phyloP scores from a whole-genome alignment of 441 rosid species.

The Codiaeum variegatum region DNA sequence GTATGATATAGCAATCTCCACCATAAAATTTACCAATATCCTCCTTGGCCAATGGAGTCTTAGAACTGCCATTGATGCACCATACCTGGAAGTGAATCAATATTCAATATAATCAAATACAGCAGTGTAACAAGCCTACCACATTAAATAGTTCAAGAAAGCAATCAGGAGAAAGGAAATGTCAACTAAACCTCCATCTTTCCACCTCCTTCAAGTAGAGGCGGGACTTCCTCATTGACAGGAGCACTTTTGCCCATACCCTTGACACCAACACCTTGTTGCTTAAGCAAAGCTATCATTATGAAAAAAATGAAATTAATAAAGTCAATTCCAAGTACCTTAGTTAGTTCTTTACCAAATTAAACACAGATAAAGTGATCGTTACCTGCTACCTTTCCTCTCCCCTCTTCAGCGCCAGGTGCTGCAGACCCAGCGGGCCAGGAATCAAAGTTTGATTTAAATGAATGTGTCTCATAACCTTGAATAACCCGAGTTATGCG shows the following conservation, averaged over 20 bases:
- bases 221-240: conserved; percentile 85
- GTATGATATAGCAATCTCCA: conserved; percentile 94
- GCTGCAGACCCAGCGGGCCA: conserved; percentile 89
- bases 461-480: conserved; percentile 89
- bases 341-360: conserved; percentile 8
- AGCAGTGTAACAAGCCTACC: background rate
- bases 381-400: conserved; percentile 97
- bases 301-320: conserved; percentile 21
- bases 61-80: conserved; percentile 79
- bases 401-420: conserved; percentile 88
- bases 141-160: conserved; percentile 13
- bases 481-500: conserved; percentile 82
- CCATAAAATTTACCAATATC: conserved; percentile 91
- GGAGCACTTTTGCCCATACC: conserved; percentile 72
- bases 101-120: conserved; percentile 13
- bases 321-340: conserved; percentile 15
- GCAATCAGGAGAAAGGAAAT: conserved; percentile 22
- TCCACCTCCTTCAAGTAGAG: conserved; percentile 96
- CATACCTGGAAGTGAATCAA: conserved; percentile 60
- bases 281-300: conserved; percentile 86
- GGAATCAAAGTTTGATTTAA: conserved; percentile 89
- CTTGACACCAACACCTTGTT: conserved; percentile 93
- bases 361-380: conserved; percentile 15
- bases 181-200: conserved; percentile 78
- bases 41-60: conserved; percentile 73